Conservation (phyloP, 345 rosid genomes). For the Citrus mangshanensis region DNA sequence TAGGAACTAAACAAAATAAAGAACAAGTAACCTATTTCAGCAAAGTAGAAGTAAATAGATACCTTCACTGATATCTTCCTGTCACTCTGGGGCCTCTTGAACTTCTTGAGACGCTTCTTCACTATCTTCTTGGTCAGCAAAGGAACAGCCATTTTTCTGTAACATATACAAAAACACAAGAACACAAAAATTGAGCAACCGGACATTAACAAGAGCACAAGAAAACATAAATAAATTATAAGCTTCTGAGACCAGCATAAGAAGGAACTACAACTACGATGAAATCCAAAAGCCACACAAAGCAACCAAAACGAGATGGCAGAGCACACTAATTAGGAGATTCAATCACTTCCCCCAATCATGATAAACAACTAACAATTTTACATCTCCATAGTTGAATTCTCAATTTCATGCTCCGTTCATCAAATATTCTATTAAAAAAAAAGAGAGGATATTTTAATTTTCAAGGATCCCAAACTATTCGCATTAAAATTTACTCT, state of each 20-base stretch:
- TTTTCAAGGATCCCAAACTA: no score
- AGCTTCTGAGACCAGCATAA: background rate
- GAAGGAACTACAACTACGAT: background rate
- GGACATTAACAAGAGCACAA: background rate
- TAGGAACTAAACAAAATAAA: background rate
- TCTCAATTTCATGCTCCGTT: no score
- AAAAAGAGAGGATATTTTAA: no score
- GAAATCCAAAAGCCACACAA: no score
- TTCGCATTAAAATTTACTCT: no score
- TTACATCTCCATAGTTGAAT: background rate
- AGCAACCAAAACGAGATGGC: no score
- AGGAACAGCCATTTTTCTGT: slow-evolving; percentile 59
- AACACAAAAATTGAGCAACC: background rate
- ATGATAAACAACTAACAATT: no score
- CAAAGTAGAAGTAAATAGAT: background rate
- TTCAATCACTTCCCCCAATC: background rate
- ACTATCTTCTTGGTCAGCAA: slow-evolving; percentile 56
- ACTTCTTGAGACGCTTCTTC: slow-evolving; percentile 64
- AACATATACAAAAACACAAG: background rate
- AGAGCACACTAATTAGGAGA: background rate
- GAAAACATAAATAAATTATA: no score
- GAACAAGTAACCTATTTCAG: background rate
- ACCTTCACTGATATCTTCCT: slow-evolving; percentile 55
- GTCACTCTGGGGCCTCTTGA: slow-evolving; percentile 62
- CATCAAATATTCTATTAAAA: no score